Evolutionary conservation across 1,284 basidiomycete species (phyloP).

Genomic region (Tylopilus sp.): DNA sequence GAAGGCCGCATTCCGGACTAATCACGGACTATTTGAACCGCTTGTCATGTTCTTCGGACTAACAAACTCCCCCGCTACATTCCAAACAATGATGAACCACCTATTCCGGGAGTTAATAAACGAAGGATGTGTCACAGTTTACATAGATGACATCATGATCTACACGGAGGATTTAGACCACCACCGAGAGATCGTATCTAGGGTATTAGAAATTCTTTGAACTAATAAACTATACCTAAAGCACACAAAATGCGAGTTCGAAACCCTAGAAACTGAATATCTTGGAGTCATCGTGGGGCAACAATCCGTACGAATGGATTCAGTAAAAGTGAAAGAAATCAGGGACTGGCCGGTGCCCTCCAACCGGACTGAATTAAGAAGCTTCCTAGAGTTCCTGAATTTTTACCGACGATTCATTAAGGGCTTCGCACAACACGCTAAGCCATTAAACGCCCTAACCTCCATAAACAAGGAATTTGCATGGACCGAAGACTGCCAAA

Average conservation of each 20-base stretch:
- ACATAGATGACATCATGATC: slow-evolving; percentile 6
- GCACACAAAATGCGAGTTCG: neutral
- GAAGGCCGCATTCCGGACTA: slow-evolving; percentile 3
- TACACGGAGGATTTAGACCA: neutral
- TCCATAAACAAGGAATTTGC: neutral
- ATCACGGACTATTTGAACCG: neutral
- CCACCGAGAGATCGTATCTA: neutral
- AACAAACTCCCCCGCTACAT: neutral
- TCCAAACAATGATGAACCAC: slow-evolving; percentile 12
- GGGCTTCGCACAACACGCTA: neutral
- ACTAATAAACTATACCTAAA: neutral
- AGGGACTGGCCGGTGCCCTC: neutral
- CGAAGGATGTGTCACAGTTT: neutral
- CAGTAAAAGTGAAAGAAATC: neutral
- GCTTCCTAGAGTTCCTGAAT: neutral
- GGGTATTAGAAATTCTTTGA: neutral
- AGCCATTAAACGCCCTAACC: neutral
- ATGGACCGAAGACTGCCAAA: neutral
- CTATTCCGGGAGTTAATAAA: neutral
- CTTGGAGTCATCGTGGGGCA: neutral
- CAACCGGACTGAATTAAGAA: neutral
- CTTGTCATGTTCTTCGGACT: slow-evolving; percentile 11
- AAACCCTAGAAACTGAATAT: neutral
- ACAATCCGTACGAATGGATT: neutral
- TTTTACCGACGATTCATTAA: neutral